A percentile compares a stretch with the other conserved stretches of the same genome.
Evolutionary conservation across 1,139 yeast species (phyloP).

Genomic region (Kazachstania sp.): DNA sequence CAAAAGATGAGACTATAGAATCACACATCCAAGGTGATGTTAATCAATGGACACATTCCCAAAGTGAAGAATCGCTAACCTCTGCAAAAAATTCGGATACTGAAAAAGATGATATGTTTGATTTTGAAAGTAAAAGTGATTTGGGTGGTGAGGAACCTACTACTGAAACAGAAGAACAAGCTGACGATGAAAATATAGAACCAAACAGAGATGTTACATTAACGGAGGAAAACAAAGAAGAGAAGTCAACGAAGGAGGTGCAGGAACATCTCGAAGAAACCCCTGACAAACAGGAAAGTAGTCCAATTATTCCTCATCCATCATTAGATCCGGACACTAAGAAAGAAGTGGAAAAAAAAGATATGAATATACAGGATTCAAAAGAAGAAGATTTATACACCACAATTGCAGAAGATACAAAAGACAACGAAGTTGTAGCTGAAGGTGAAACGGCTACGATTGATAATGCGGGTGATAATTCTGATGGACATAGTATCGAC

Average conservation of each 20-base stretch:
- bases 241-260: too few relatives aligned
- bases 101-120: not conserved
- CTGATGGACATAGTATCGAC: slow-evolving; percentile 4
- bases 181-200: not conserved
- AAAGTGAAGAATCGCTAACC: slow-evolving; percentile 1
- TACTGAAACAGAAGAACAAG: not conserved
- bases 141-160: not conserved
- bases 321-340: too few relatives aligned
- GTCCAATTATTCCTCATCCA: too few relatives aligned
- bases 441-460: not conserved
- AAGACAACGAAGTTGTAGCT: not conserved
- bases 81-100: not conserved
- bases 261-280: too few relatives aligned
- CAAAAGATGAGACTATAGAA: slow-evolving; percentile 10
- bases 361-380: too few relatives aligned
- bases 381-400: too few relatives aligned
- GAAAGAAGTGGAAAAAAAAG: too few relatives aligned
- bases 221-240: not conserved
- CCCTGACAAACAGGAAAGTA: not conserved
- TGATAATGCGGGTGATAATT: not conserved
- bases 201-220: not conserved
- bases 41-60: not conserved
- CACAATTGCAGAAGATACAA: not conserved
- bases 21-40: not conserved
- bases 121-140: slow-evolving; percentile 4